phyloP scores from a whole-genome alignment of 2,329 filamentous ascomycete genomes.

The Volutella citrinella region DNA sequence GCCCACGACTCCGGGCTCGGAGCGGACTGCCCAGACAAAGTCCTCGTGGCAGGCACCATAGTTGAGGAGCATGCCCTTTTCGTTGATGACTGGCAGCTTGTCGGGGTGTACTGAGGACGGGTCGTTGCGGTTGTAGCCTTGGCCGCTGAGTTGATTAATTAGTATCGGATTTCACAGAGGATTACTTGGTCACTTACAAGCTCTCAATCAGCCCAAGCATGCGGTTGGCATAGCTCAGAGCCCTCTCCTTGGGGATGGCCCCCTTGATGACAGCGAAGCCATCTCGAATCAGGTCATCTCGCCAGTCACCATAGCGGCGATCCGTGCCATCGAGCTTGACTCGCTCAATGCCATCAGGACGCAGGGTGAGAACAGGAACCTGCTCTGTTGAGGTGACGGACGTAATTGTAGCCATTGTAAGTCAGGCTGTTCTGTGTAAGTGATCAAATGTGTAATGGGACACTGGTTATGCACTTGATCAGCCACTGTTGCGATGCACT shows the following conservation, averaged over 20 bases:
- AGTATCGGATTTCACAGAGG: not conserved
- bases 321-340: slow-evolving; percentile 18
- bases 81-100: slow-evolving; percentile 24
- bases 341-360: slow-evolving; percentile 17
- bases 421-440: not conserved
- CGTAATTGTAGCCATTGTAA: slow-evolving; percentile 11
- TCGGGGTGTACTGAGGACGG: slow-evolving; percentile 16
- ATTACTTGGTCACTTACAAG: slow-evolving; percentile 8
- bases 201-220: slow-evolving; percentile 21
- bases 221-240: slow-evolving; percentile 20
- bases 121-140: slow-evolving; percentile 18
- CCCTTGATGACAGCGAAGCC: slow-evolving; percentile 19
- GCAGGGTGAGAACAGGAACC: slow-evolving; percentile 18
- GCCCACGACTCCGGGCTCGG: slow-evolving; percentile 42
- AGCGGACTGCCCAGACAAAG: slow-evolving; percentile 45
- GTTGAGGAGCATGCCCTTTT: slow-evolving; percentile 45
- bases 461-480: too few relatives aligned
- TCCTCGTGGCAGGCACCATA: slow-evolving; percentile 47
- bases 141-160: slow-evolving; percentile 8
- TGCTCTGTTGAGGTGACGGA: slow-evolving; percentile 10
- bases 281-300: slow-evolving; percentile 19
- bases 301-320: slow-evolving; percentile 20
- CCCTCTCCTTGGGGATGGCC: slow-evolving; percentile 17
- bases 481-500: too few relatives aligned
- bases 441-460: too few relatives aligned